Evolutionary conservation across 805 yeast genomes (phyloP).

Genomic region (Yueomyces sp.): DNA sequence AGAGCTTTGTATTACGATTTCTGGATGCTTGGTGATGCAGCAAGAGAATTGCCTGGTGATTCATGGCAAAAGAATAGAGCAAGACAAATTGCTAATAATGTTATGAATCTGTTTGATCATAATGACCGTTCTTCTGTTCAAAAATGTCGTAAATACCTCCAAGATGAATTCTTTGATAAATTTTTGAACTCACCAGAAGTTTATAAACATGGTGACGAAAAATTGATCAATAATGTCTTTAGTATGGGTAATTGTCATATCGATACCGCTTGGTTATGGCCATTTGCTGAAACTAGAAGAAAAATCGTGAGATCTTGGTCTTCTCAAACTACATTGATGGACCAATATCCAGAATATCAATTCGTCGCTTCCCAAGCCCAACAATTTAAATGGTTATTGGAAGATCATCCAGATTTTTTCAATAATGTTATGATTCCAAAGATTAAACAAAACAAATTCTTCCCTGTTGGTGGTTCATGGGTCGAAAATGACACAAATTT

Average conservation of each 20-base stretch:
- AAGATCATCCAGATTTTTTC: constrained; percentile 77
- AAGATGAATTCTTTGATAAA: constrained; percentile 44
- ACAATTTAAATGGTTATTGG: constrained; percentile 83
- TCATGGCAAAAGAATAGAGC: constrained; percentile 80
- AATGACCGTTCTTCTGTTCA: constrained; percentile 41
- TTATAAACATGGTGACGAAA: constrained; percentile 29
- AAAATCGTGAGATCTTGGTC: constrained; percentile 94
- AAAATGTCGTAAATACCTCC: constrained; percentile 56
- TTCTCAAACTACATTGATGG: constrained; percentile 73
- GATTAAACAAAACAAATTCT: constrained; percentile 57
- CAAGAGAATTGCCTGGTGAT: constrained; percentile 66
- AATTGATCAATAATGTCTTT: constrained; percentile 43
- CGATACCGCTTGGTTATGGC: constrained; percentile 99
- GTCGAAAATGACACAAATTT: constrained; percentile 93
- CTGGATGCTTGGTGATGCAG: constrained; percentile 83
- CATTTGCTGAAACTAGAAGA: constrained; percentile 92
- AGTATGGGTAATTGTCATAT: constrained; percentile 94
- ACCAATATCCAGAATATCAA: constrained; percentile 80
- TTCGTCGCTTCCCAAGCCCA: constrained; percentile 95
- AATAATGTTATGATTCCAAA: constrained; percentile 45
- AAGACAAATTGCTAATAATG: constrained; percentile 60
- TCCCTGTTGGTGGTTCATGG: constrained; percentile 96
- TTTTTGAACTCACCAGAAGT: constrained; percentile 55
- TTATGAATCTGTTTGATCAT: constrained; percentile 76
- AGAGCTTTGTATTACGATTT: constrained; percentile 67